Percentiles rank a stretch among this genome's conserved stretches.
These are phyloP conservation scores for Camelina laxa DNA, from an alignment of 345 rosid species.

Conservation along the genomic window DNA sequence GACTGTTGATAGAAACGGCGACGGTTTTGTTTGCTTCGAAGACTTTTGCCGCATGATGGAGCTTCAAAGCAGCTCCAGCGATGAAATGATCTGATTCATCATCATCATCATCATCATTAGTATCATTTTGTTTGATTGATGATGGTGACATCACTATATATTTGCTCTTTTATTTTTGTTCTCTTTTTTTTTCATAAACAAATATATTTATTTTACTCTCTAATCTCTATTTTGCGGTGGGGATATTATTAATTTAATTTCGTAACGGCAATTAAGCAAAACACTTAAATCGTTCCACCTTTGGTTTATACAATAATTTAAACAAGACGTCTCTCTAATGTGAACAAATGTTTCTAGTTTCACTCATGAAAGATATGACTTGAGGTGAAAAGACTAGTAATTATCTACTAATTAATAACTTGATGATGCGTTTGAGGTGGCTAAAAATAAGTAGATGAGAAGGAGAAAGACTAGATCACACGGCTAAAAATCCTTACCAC, in stretches of 20 bases:
- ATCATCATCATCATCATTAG: constrained; percentile 16
- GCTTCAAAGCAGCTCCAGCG: constrained; percentile 39
- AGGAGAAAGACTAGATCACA: no score
- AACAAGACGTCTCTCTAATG: no score
- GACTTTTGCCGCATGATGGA: constrained; percentile 89
- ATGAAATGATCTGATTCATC: constrained; percentile 6
- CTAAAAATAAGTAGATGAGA: no score
- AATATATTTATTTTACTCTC: constrained; percentile 1
- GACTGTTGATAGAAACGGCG: constrained; percentile 67
- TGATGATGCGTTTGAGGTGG: no score
- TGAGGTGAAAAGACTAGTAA: no score
- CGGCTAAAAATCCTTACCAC: neutral
- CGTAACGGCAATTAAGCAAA: neutral
- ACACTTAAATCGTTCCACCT: neutral
- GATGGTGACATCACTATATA: constrained; percentile 41
- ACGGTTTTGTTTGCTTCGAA: constrained; percentile 90
- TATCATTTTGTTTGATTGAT: constrained; percentile 25
- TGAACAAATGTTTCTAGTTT: no score
- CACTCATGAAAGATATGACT: no score
- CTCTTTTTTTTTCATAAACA: no score
- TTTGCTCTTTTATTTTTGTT: constrained; percentile 1
- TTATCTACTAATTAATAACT: no score
- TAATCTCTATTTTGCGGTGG: neutral
- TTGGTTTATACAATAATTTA: neutral
- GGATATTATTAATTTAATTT: no score